Evolutionary conservation across 1,284 basidiomycete genomes (phyloP).

Genomic region (Athelia psychrophila): DNA sequence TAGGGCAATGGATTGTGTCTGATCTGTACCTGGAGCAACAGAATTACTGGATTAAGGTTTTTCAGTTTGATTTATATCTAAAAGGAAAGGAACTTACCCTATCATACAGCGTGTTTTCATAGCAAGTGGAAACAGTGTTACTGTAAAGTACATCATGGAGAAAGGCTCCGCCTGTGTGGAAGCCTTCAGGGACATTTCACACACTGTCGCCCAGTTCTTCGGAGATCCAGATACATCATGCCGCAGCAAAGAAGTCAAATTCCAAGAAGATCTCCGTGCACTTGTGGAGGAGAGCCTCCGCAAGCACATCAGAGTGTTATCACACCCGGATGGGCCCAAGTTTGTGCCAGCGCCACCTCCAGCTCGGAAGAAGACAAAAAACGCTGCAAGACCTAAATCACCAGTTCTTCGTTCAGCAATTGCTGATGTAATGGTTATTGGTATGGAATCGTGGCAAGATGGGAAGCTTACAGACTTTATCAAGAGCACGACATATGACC

Average conservation of each 20-base stretch:
- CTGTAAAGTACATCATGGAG: slow-evolving; percentile 20
- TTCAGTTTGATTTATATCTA: not conserved
- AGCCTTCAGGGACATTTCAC: slow-evolving; percentile 18
- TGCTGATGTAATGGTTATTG: slow-evolving; percentile 16
- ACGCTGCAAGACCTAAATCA: slow-evolving; percentile 6
- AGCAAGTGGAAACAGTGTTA: slow-evolving; percentile 19
- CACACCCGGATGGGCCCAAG: not conserved
- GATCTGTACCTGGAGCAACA: slow-evolving; percentile 21
- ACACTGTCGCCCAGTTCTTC: slow-evolving; percentile 15
- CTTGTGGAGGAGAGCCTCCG: slow-evolving; percentile 16
- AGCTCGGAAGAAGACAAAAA: slow-evolving; percentile 3
- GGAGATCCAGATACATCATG: slow-evolving; percentile 17
- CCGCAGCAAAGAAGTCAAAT: slow-evolving; percentile 15
- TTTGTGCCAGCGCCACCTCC: not conserved
- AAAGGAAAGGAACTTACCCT: not conserved
- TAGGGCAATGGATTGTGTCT: slow-evolving; percentile 13
- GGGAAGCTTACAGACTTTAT: slow-evolving; percentile 20
- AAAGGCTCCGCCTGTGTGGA: slow-evolving; percentile 27
- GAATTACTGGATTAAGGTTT: slow-evolving; percentile 22
- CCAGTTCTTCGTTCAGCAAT: slow-evolving; percentile 8
- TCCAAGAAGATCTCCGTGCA: slow-evolving; percentile 16
- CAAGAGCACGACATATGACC: slow-evolving; percentile 17
- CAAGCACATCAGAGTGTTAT: slow-evolving; percentile 3
- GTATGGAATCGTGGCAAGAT: slow-evolving; percentile 14
- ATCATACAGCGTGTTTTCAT: slow-evolving; percentile 21